phyloP scores from a whole-genome alignment of 108 stramenopile genomes.

The Pseudonitzschia multistriata region DNA sequence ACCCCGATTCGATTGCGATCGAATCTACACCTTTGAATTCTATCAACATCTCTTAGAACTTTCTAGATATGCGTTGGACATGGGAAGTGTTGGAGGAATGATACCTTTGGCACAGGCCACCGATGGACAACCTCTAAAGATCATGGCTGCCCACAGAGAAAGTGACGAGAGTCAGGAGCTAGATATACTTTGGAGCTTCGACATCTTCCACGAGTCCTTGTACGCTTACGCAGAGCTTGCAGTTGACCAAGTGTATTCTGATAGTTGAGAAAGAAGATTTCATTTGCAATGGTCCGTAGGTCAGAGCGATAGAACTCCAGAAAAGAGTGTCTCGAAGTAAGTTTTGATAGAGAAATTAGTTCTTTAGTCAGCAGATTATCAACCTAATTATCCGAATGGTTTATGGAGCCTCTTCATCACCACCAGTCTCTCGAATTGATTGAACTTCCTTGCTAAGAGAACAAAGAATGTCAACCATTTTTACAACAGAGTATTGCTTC shows the following conservation, averaged over 20 bases:
- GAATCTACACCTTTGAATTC: conserved; percentile 74
- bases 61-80: conserved; percentile 3
- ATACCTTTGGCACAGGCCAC: conserved; percentile 34
- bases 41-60: conserved; percentile 4
- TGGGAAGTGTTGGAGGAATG: conserved; percentile 41
- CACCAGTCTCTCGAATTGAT: not conserved
- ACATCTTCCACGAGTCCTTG: conserved; percentile 13
- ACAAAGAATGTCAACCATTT: conserved; percentile 90
- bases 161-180: not conserved
- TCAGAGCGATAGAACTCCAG: too few species aligned
- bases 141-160: conserved; percentile 32
- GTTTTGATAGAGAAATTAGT: too few species aligned
- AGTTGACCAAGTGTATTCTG: not conserved
- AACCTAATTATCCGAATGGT: not conserved
- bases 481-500: conserved; percentile 79
- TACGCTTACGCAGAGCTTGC: conserved; percentile 1
- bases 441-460: conserved; percentile 15
- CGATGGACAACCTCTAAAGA: conserved; percentile 60
- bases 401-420: conserved; percentile 15
- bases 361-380: too few species aligned
- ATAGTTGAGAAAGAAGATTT: too few species aligned
- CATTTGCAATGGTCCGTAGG: too few species aligned
- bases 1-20: conserved; percentile 24
- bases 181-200: conserved; percentile 15
- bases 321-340: too few species aligned